Conservation (phyloP, 805 yeast genomes). For the Brettanomyces nanus region DNA sequence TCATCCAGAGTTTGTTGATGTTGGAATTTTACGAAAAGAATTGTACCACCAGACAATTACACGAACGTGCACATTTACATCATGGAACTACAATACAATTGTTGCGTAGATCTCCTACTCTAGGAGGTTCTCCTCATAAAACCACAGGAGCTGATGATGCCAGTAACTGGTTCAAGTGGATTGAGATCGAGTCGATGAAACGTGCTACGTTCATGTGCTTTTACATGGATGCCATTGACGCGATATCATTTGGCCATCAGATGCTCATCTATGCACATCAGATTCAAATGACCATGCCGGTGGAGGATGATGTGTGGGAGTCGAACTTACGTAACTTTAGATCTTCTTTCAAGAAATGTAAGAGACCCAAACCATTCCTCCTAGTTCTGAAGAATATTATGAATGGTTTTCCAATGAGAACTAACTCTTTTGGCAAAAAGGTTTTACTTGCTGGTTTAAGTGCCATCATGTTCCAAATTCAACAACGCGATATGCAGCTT, state of each 20-base stretch:
- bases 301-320: slow-evolving; percentile 54
- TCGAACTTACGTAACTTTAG: slow-evolving; percentile 18
- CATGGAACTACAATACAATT: slow-evolving; percentile 83
- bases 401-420: slow-evolving; percentile 39
- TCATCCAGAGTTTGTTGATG: slow-evolving; percentile 63
- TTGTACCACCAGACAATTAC: slow-evolving; percentile 57
- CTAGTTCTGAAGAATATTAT: slow-evolving; percentile 49
- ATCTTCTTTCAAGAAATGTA: slow-evolving; percentile 15
- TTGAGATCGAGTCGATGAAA: slow-evolving; percentile 70
- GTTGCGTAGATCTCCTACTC: slow-evolving; percentile 62
- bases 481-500: slow-evolving; percentile 59
- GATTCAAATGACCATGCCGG: slow-evolving; percentile 53
- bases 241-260: slow-evolving; percentile 71
- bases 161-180: slow-evolving; percentile 53
- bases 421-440: slow-evolving; percentile 56
- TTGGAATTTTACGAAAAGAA: slow-evolving; percentile 78
- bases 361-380: slow-evolving; percentile 39
- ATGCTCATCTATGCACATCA: slow-evolving; percentile 50
- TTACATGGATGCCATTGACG: slow-evolving; percentile 71
- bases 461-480: slow-evolving; percentile 64
- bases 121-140: slow-evolving; percentile 60
- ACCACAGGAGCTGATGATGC: slow-evolving; percentile 11
- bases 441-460: slow-evolving; percentile 59
- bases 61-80: slow-evolving; percentile 78
- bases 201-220: slow-evolving; percentile 76